phyloP scores from a whole-genome alignment of 192 early-diverging fungal species.

The Backusella morwellensis region DNA sequence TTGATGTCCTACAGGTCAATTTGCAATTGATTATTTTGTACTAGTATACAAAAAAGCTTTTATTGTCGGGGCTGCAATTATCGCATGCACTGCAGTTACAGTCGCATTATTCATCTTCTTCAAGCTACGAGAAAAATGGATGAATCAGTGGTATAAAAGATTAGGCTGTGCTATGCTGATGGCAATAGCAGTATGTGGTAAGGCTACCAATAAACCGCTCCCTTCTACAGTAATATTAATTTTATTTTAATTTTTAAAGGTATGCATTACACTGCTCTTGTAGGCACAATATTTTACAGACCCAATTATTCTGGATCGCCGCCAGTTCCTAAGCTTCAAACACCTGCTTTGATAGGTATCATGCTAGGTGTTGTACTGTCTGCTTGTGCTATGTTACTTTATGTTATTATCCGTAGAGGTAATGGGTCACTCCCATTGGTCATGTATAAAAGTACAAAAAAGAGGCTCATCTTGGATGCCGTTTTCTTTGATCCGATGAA shows the following conservation, averaged over 20 bases:
- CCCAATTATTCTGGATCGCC: slow-evolving; percentile 3
- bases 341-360: slow-evolving; percentile 17
- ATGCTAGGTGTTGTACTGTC: slow-evolving; percentile 23
- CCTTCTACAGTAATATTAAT: neutral
- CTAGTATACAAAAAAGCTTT: slow-evolving; percentile 19
- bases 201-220: neutral
- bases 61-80: slow-evolving; percentile 35
- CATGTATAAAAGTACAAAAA: slow-evolving; percentile 7
- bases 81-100: slow-evolving; percentile 39
- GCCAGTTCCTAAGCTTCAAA: slow-evolving; percentile 9
- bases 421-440: neutral
- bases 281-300: slow-evolving; percentile 33
- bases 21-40: slow-evolving; percentile 34
- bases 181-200: slow-evolving; percentile 43
- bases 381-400: slow-evolving; percentile 15
- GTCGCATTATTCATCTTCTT: slow-evolving; percentile 48
- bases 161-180: slow-evolving; percentile 45
- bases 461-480: slow-evolving; percentile 27
- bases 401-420: slow-evolving; percentile 10
- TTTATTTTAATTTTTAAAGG: slow-evolving; percentile 13
- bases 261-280: slow-evolving; percentile 39
- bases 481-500: slow-evolving; percentile 34
- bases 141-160: slow-evolving; percentile 43
- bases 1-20: slow-evolving; percentile 30
- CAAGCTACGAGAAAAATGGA: slow-evolving; percentile 44